Evolutionary conservation across 345 rosid genomes (phyloP), one percentile per base, ranked within the genome.

Genomic region (Gossypium rotundifolium): DNA sequence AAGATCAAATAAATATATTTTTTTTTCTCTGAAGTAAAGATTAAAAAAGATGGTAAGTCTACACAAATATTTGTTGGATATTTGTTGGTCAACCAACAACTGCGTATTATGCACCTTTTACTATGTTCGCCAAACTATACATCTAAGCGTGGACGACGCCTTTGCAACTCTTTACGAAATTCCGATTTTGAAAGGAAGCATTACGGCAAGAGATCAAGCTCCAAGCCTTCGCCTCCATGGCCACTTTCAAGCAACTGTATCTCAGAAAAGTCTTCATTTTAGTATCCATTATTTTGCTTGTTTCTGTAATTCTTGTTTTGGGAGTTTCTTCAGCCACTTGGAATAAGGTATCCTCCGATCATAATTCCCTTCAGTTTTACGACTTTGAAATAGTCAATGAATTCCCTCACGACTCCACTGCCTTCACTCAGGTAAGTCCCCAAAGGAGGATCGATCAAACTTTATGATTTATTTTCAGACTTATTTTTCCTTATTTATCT

Each of bases 381-480:
- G 70, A 80, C 61, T 81, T 87, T 59, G 78, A 89, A 81, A 83
- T 91, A 0, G 83, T 87, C 58, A 84, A 87, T 66, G 90, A 85
- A 78, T 91, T 81, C 65, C 96, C 87, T 71, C 93, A 91, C 67
- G 96, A 91, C 54, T 87, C 88, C 60, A 13, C 29, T 2, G 93
- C 96, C 44, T 91, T 89, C 77, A 89, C 96, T 79, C 91, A 91
- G 96, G 96, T 86, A 55, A 64, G 23, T 57, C 23, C 46, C 33
- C 13, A 14, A 51, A 51, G 2, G 5, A 6, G 14, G 51, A 40
- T n/a, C 69, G 14, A n/a, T 40, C 9, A 64, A 40, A n/a, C 14
- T 67, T 48, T 44, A 14, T 45, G 29, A 7, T 18, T 45, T 7
- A n/a, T 65, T 23, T 8, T 17, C n/a, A 12, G 23, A 45, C 10